Percentiles rank a stretch among this genome's conserved stretches.
phyloP scores from a whole-genome alignment of 176 grass and related monocot genomes.

The Juncus effusus region DNA sequence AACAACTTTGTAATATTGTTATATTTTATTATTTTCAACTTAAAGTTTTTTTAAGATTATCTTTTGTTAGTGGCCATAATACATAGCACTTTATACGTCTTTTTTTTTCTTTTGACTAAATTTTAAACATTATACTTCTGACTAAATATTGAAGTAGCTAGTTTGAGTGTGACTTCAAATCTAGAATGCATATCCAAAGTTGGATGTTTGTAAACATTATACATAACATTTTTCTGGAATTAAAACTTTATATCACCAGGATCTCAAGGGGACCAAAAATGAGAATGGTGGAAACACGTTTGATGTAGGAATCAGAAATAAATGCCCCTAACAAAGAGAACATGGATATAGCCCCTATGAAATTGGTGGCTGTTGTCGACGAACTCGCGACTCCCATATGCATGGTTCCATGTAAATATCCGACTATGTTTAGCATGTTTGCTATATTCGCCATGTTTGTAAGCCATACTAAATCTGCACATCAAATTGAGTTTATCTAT shows the following conservation, averaged over 20 bases:
- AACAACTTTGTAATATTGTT: too few relatives aligned
- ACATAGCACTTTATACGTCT: too few relatives aligned
- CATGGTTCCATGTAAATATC: conserved; percentile 49
- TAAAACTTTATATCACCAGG: conserved; percentile 23
- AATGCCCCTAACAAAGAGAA: conserved; percentile 63
- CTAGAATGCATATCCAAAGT: too few relatives aligned
- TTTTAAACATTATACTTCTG: too few relatives aligned
- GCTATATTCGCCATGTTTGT: conserved; percentile 38
- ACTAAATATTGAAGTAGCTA: too few relatives aligned
- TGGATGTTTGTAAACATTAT: too few relatives aligned
- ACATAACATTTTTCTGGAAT: too few relatives aligned
- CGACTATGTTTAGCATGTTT: conserved; percentile 48
- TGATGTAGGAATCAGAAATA: conserved; percentile 68
- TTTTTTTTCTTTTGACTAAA: too few relatives aligned
- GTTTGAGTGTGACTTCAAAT: too few relatives aligned
- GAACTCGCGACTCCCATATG: conserved; percentile 48
- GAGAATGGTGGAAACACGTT: conserved; percentile 51
- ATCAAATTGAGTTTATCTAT: not conserved
- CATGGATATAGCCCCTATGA: conserved; percentile 37
- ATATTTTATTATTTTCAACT: too few relatives aligned
- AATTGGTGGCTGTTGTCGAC: conserved; percentile 46
- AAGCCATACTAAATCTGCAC: conserved; percentile 41
- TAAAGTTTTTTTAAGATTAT: too few relatives aligned
- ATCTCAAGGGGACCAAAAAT: conserved; percentile 49
- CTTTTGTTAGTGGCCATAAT: too few relatives aligned